These are phyloP conservation scores for Neofusicoccum cordaticola DNA, from an alignment of 2,329 filamentous ascomycete species.

Conservation along the genomic window DNA sequence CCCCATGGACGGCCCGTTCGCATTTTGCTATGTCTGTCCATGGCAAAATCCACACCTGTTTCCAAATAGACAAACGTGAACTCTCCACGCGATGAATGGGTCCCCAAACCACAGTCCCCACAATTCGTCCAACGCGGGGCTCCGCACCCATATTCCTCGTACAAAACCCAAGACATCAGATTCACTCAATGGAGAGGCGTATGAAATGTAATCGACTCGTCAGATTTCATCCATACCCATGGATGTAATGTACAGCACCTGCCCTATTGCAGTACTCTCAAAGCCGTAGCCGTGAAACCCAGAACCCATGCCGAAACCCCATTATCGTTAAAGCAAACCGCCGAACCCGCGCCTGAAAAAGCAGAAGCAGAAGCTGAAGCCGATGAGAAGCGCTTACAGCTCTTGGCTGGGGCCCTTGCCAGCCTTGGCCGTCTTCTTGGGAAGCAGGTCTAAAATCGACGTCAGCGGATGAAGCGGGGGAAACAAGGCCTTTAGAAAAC, in stretches of 20 bases:
- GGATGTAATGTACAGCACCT: slow-evolving; percentile 62
- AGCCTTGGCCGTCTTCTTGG: slow-evolving; percentile 97
- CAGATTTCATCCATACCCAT: slow-evolving; percentile 48
- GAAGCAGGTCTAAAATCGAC: slow-evolving; percentile 73
- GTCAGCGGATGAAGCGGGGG: slow-evolving; percentile 39
- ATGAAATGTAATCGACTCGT: slow-evolving; percentile 29
- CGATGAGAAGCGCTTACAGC: slow-evolving; percentile 61
- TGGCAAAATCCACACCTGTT: too few species aligned
- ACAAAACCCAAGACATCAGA: background rate
- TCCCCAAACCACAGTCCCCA: background rate
- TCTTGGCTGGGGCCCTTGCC: slow-evolving; percentile 92
- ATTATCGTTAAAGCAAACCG: slow-evolving; percentile 73
- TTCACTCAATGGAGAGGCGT: background rate
- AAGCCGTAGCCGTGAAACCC: slow-evolving; percentile 49
- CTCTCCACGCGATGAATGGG: background rate
- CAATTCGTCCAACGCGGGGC: background rate
- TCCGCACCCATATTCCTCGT: background rate
- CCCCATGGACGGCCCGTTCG: too few species aligned
- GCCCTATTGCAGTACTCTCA: slow-evolving; percentile 34
- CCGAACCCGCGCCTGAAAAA: slow-evolving; percentile 48
- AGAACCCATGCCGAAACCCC: slow-evolving; percentile 65
- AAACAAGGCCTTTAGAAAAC: slow-evolving; percentile 39
- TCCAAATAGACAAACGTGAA: too few species aligned
- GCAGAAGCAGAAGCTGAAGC: slow-evolving; percentile 27
- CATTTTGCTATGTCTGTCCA: too few species aligned